Base-by-base conservation (phyloP, 768 basidiomycete species). In the Tulasnella sp. region DNA sequence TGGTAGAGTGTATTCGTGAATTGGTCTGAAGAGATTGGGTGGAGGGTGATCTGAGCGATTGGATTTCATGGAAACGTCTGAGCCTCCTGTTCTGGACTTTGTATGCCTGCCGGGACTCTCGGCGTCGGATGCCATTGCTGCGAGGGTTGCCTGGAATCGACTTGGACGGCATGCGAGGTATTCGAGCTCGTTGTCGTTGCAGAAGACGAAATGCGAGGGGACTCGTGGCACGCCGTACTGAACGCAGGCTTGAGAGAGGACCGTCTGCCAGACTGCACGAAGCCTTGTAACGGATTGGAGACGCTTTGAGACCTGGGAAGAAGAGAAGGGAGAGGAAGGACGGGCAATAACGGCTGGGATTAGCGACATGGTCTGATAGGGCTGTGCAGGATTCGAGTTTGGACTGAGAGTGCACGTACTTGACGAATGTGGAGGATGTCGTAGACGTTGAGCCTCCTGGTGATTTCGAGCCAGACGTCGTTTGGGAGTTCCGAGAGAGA, bases 401-500 rank as follows among this genome's bases (percentile, higher is more conserved):
- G 6, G 61, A 67, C 61, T 35, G 61, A 13, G 61, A 67, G 3
- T 11, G 71, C 18, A 73, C 74, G 35, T 75, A 75, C 74, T 48
- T 39, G 44, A 16, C 74, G 44, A 11, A 75, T 20, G 13, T 39
- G 39, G 44, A 75, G 55, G 74, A 75, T 75, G 39, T 75, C 74
- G 39, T 51, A 15, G 74, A 75, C 55, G 42, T 26, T 51, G 74
- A 75, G 74, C 15, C 74, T 40, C 11, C 46, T 48, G 13, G 51
- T 48, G 51, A 75, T 75, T 75, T 75, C 74, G 6, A 75, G 23
- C 39, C 39, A 75, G 18, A 75, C 29, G 44, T 75, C 74, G 55
- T 46, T 48, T 32, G 74, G 74, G 35, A 75, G 46, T 37, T 48
- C 44, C 11, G n/a, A 7, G 5, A 74, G 51, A n/a, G n/a, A n/a